Conservation (phyloP, 129 eudicot species). For the Escallonia herrerae region DNA sequence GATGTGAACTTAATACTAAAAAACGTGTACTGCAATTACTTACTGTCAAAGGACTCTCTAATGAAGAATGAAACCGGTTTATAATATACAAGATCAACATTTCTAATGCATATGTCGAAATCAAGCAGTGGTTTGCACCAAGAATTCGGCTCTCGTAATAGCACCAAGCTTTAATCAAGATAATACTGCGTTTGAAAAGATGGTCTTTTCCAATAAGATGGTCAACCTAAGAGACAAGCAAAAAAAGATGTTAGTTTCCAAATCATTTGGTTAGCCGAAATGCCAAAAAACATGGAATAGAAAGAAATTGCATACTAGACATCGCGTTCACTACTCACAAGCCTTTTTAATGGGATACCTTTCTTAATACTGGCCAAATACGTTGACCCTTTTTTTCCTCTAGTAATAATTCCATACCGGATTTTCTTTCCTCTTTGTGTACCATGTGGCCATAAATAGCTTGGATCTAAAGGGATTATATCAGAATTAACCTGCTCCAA, state of each 20-base stretch:
- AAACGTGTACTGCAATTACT: neutral
- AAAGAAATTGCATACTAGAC: neutral
- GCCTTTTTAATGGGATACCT: no score
- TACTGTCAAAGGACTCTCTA: constrained; percentile 17
- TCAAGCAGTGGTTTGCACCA: constrained; percentile 33
- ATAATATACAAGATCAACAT: constrained; percentile 44
- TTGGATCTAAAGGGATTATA: neutral
- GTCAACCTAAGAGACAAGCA: constrained; percentile 29
- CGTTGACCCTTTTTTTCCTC: neutral
- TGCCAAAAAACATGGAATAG: neutral
- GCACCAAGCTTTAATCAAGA: constrained; percentile 62
- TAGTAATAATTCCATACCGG: no score
- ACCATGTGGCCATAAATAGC: neutral
- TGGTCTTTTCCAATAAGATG: constrained; percentile 43
- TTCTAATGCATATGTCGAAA: constrained; percentile 40
- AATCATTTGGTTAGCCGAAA: neutral
- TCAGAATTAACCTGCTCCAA: neutral
- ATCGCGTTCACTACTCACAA: neutral
- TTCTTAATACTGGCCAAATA: no score
- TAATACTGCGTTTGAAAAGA: constrained; percentile 55
- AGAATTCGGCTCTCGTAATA: constrained; percentile 39
- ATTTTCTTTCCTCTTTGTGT: neutral
- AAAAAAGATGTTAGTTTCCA: neutral
- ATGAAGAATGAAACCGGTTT: constrained; percentile 36
- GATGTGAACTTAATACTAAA: neutral